phyloP scores from a whole-genome alignment of 192 early-diverging fungal genomes.

The Coemansia erecta region DNA sequence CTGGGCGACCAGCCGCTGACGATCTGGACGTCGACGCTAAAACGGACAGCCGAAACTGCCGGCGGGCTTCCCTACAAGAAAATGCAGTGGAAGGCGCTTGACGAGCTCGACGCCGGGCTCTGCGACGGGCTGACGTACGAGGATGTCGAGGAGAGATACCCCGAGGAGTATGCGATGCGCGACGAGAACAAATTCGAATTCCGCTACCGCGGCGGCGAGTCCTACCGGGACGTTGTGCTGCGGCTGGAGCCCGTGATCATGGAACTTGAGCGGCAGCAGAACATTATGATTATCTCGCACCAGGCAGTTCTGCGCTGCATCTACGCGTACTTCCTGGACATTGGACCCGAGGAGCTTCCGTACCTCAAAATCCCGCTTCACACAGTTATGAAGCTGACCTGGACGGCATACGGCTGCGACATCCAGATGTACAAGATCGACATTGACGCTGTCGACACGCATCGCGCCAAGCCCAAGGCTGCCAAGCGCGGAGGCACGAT shows the following conservation, averaged over 20 bases:
- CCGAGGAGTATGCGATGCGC: slow-evolving; percentile 89
- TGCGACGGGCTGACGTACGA: slow-evolving; percentile 99
- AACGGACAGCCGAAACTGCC: slow-evolving; percentile 89
- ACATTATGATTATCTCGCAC: slow-evolving; percentile 95
- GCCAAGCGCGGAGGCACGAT: slow-evolving; percentile 24
- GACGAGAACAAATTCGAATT: slow-evolving; percentile 97
- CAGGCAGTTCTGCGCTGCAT: slow-evolving; percentile 97
- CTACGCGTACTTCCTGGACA: slow-evolving; percentile 97
- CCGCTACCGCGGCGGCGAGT: slow-evolving; percentile 80
- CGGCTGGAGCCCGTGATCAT: slow-evolving; percentile 98
- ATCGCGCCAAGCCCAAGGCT: slow-evolving; percentile 70
- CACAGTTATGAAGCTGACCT: slow-evolving; percentile 94
- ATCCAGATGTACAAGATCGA: slow-evolving; percentile 93
- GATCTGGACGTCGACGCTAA: slow-evolving; percentile 97
- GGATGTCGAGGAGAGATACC: slow-evolving; percentile 91
- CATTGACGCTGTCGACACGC: slow-evolving; percentile 97
- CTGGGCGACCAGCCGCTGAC: slow-evolving; percentile 75
- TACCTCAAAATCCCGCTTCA: slow-evolving; percentile 99
- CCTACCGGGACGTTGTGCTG: slow-evolving; percentile 95
- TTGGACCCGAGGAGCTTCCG: slow-evolving; percentile 90
- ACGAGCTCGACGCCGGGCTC: slow-evolving; percentile 94
- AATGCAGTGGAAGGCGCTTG: slow-evolving; percentile 95
- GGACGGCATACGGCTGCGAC: slow-evolving; percentile 93
- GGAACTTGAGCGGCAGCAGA: slow-evolving; percentile 97
- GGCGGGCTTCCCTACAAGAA: slow-evolving; percentile 79